Conservation (phyloP, 345 rosid genomes). For the Litchi chinensis region DNA sequence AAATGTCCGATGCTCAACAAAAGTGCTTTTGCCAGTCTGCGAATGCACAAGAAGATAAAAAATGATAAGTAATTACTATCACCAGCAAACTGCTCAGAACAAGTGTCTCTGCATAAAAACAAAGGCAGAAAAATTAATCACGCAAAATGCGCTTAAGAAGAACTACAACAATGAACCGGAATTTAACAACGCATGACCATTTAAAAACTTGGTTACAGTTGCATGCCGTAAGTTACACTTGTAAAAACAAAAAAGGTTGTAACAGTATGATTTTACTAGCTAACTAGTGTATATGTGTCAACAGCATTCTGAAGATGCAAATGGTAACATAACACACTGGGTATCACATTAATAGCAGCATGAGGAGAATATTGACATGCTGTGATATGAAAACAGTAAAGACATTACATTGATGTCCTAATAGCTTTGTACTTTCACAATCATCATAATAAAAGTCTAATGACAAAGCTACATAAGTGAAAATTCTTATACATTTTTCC, state of each 20-base stretch:
- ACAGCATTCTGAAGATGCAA: neutral
- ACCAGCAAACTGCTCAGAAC: neutral
- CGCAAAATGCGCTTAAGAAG: neutral
- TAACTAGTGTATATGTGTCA: neutral
- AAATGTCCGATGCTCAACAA: conserved; percentile 97
- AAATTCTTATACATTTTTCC: neutral
- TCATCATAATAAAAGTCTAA: neutral
- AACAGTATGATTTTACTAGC: neutral
- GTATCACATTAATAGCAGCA: neutral
- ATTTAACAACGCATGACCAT: neutral
- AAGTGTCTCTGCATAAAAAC: neutral
- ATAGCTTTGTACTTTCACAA: neutral
- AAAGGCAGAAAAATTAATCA: neutral
- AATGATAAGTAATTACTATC: neutral
- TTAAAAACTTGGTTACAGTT: neutral
- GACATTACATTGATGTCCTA: neutral
- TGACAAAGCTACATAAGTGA: neutral
- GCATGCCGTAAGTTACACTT: neutral
- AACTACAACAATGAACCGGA: neutral
- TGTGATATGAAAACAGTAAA: neutral
- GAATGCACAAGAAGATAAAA: conserved; percentile 12
- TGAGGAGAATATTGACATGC: neutral
- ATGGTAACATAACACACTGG: neutral
- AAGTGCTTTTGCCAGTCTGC: conserved; percentile 94
- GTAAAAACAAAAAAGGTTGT: neutral